Base-by-base conservation (phyloP, 768 basidiomycete genomes). In the Leccinum truebloodii region DNA sequence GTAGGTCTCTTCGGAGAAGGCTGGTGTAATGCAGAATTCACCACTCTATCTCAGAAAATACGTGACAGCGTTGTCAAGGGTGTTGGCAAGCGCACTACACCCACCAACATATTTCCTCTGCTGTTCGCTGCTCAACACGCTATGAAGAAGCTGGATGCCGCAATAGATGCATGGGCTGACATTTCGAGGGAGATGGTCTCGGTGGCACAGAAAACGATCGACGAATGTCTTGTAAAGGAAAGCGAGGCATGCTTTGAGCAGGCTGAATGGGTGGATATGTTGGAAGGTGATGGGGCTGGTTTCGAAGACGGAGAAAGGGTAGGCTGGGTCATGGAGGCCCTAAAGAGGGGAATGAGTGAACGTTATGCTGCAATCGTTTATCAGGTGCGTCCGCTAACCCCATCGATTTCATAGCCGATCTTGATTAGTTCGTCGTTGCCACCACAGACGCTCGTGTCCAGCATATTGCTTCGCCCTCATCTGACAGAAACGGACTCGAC, bases 1-100 rank as follows among this genome's bases (percentile, higher is more conserved):
- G 87, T 95, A 0, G 87, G 88, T 0, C 80, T 92, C 32, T 98
- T 92, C 68, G 94, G 93, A 5, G 90, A 93, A 63, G 89, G 90
- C 3, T 97, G 95, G 95, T 89, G 86, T 72, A 89, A 84, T 0
- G 72, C 83, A 39, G 94, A 97, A 57, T 91, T 98, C 66, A 90
- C 90, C 0, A 73, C 76, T 0, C 79, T 96, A 2, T 80, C 86
- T 3, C 81, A 80, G 58, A 87, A 87, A 63, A 79, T 85, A 20
- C 82, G 89, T 41, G 86, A 90, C 24, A 77, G 76, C 14, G 76
- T 95, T 8, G 75, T 95, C n/a, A 86, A 86, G 59, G 90, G 90
- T 4, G 79, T 97, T 0, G 80, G 80, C 18, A 89, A 87, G 59
- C 79, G 85, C 6, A 88, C 91, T 3, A 87, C 83, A 0, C 84